phyloP scores from a whole-genome alignment of 2,329 filamentous ascomycete genomes.

The Stagonosporopsis rhizophila region DNA sequence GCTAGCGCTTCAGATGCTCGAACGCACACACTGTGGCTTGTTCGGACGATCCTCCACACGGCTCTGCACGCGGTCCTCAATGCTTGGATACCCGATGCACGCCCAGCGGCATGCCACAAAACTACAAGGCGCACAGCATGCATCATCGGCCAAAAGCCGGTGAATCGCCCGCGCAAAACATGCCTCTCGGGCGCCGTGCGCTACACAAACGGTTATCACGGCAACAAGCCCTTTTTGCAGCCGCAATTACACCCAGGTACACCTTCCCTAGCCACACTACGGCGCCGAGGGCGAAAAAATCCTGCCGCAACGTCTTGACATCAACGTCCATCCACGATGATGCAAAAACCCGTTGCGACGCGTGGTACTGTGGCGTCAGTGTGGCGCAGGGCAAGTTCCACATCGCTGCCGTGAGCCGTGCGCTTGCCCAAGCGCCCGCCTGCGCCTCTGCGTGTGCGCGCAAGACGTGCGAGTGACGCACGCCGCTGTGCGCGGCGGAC shows the following conservation, averaged over 20 bases:
- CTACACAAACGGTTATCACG: constrained; percentile 15
- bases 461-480: constrained; percentile 11
- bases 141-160: background rate
- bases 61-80: background rate
- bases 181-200: background rate
- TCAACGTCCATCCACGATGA: constrained; percentile 17
- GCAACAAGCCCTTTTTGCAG: background rate
- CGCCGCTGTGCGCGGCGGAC: constrained; percentile 1
- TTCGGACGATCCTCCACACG: background rate
- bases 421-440: too few species aligned
- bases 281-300: background rate
- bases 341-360: constrained; percentile 15
- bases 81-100: background rate
- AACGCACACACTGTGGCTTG: background rate
- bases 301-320: constrained; percentile 2
- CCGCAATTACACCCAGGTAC: constrained; percentile 1
- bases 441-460: background rate
- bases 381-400: constrained; percentile 3
- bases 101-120: background rate
- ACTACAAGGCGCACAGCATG: background rate
- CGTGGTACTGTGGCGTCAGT: constrained; percentile 10
- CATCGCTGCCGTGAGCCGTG: constrained; percentile 5
- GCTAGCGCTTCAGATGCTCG: background rate
- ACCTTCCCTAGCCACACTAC: constrained; percentile 3
- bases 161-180: background rate